Conservation (phyloP, 2,329 filamentous ascomycete species). For the Colletotrichum godetiae region DNA sequence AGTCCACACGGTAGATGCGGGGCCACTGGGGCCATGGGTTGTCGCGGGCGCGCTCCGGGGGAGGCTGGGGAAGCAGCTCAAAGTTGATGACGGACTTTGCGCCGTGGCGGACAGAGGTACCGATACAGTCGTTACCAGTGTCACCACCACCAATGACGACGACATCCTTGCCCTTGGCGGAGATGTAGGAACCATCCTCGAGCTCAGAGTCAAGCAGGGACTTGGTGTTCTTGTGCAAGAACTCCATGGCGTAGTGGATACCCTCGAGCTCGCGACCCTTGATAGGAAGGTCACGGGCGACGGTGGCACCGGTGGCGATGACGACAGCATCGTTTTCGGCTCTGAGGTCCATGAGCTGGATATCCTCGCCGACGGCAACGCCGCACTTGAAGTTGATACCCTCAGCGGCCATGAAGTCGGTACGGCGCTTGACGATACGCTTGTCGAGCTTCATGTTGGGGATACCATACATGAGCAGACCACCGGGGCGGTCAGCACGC, state of each 20-base stretch:
- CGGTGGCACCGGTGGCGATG: constrained; percentile 91
- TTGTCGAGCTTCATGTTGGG: constrained; percentile 99
- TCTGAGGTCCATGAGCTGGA: constrained; percentile 77
- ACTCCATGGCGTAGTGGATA: constrained; percentile 97
- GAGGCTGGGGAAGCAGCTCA: constrained; percentile 92
- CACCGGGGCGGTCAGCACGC: constrained; percentile 89
- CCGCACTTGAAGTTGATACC: constrained; percentile 86
- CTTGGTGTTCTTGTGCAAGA: constrained; percentile 97
- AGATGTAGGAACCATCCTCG: constrained; percentile 86
- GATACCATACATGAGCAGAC: constrained; percentile 97
- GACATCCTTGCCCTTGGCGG: constrained; percentile 94
- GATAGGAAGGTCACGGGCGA: constrained; percentile 92
- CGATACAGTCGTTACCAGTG: constrained; percentile 97
- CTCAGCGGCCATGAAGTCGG: constrained; percentile 93
- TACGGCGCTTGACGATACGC: constrained; percentile 93
- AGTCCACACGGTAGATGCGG: constrained; percentile 97
- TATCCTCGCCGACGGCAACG: constrained; percentile 80
- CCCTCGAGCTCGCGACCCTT: constrained; percentile 88
- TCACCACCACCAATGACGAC: constrained; percentile 98
- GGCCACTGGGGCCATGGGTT: constrained; percentile 99
- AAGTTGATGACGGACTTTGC: constrained; percentile 98
- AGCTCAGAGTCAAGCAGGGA: constrained; percentile 93
- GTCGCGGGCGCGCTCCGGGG: constrained; percentile 87
- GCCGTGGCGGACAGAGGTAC: constrained; percentile 93
- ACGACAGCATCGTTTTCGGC: constrained; percentile 84